phyloP scores from a whole-genome alignment of 805 yeast species.

The Kuraishia ogatae region DNA sequence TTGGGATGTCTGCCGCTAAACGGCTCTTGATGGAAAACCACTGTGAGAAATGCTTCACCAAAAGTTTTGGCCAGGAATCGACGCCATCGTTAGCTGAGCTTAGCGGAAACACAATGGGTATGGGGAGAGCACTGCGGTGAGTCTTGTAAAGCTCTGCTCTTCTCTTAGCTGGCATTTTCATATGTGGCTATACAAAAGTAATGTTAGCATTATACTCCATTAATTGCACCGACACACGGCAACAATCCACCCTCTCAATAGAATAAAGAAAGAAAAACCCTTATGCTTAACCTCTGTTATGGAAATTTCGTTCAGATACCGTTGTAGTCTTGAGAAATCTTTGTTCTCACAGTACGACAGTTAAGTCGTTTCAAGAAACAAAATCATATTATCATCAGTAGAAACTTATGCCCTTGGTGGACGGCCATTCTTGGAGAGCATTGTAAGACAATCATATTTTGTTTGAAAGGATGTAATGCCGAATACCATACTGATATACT shows the following conservation, averaged over 20 bases:
- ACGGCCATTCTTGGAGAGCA: too few relatives aligned
- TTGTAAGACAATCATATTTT: too few relatives aligned
- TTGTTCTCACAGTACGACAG: conserved; percentile 14
- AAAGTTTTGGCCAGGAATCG: neutral
- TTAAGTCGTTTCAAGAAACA: conserved; percentile 2
- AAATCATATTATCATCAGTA: neutral
- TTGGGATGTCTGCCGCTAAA: neutral
- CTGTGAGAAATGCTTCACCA: neutral
- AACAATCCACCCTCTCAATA: too few relatives aligned
- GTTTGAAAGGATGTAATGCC: too few relatives aligned
- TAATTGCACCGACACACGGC: too few relatives aligned
- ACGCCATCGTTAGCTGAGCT: neutral
- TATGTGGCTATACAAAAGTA: neutral
- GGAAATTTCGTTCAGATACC: conserved; percentile 23
- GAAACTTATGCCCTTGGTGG: neutral
- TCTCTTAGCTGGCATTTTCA: neutral
- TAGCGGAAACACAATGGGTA: neutral
- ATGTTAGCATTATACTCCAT: neutral
- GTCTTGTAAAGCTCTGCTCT: neutral
- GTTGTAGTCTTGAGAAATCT: conserved; percentile 24
- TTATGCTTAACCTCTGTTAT: neutral
- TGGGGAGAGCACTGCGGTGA: neutral
- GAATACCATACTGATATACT: neutral
- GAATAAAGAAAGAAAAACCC: neutral
- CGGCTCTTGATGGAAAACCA: neutral